Evolutionary conservation across 176 grass and related monocot species (phyloP), one percentile per base, ranked within the genome.

Genomic region (Paspalum vaginatum): DNA sequence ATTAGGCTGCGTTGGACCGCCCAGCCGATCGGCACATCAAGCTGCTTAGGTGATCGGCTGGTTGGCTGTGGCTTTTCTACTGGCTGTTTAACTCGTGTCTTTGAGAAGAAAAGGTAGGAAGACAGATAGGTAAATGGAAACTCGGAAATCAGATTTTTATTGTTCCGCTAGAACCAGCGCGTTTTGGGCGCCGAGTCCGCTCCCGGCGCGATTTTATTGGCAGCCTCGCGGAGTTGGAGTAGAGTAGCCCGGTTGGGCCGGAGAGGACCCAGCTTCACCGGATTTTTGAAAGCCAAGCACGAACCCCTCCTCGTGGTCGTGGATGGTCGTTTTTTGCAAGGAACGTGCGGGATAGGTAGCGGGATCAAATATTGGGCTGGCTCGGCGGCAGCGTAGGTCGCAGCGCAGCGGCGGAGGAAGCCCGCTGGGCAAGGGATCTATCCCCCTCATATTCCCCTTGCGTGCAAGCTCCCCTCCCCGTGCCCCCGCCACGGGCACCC

Each of bases 381-480:
- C 67, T 70, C 67, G 65, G 67, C 25, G 18, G 46, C 22, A 68
- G 68, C 20, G 37, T 59, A 65, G 52, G 61, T 63, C 44, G 80
- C 44, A 74, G 81, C 44, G 80, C 32, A 74, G 81, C 68, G 52
- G 26, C 51, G 66, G 45, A 9, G 70, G 78, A 82, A 79, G 54
- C 70, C 49, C 27, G 63, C 71, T 65, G 46, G 61, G 85, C 21
- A 73, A 89, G 83, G 81, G 75, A 96, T 86, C 83, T 82, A 88
- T 86, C 73, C 73, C 66, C 21, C 71, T 74, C 27, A 59, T 80
- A 97, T 89, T 93, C 88, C 81, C 49, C 80, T 97, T 91, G 90
- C 93, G 93, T 97, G 88, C 88, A 91, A 87, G 90, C 88, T 87
- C 76, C 66, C 79, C n/a, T 58, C 32, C 75, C 70, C 22, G 40